Conservation (phyloP, 148 eudicot genomes). For the Fagopyrum esculentum region DNA sequence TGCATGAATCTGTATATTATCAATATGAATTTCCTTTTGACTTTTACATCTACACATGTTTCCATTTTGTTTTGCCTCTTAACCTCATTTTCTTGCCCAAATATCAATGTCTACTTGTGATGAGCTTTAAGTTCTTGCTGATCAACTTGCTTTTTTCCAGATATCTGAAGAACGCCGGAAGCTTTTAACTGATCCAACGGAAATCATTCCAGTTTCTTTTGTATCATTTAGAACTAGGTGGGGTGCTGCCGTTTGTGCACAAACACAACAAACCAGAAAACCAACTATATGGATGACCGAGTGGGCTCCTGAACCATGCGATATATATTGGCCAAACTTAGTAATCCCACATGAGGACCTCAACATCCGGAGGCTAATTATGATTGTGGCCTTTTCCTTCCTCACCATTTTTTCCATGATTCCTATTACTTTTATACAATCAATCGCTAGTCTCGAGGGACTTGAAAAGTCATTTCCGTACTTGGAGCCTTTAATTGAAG, state of each 20-base stretch:
- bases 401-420: slow-evolving; percentile 91
- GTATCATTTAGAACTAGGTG: slow-evolving; percentile 92
- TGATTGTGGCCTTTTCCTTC: slow-evolving; percentile 81
- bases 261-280: slow-evolving; percentile 90
- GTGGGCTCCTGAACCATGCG: slow-evolving; percentile 97
- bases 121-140: neutral
- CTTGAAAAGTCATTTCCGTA: slow-evolving; percentile 50
- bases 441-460: slow-evolving; percentile 85
- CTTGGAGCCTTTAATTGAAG: slow-evolving; percentile 49
- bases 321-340: slow-evolving; percentile 76
- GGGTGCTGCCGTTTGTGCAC: slow-evolving; percentile 98
- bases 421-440: slow-evolving; percentile 78
- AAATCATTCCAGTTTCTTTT: slow-evolving; percentile 81
- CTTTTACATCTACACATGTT: neutral
- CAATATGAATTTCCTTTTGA: neutral
- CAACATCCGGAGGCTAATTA: slow-evolving; percentile 65
- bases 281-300: slow-evolving; percentile 88
- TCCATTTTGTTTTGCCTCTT: neutral
- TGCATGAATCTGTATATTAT: neutral
- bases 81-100: neutral
- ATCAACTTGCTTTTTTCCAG: slow-evolving; percentile 26
- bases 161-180: slow-evolving; percentile 66
- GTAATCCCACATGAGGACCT: slow-evolving; percentile 79
- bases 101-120: neutral
- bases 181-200: slow-evolving; percentile 45